Percentiles rank a stretch among this genome's conserved stretches.
Conservation (phyloP, 208 protist genomes). For the Trypanosoma brucei region DNA sequence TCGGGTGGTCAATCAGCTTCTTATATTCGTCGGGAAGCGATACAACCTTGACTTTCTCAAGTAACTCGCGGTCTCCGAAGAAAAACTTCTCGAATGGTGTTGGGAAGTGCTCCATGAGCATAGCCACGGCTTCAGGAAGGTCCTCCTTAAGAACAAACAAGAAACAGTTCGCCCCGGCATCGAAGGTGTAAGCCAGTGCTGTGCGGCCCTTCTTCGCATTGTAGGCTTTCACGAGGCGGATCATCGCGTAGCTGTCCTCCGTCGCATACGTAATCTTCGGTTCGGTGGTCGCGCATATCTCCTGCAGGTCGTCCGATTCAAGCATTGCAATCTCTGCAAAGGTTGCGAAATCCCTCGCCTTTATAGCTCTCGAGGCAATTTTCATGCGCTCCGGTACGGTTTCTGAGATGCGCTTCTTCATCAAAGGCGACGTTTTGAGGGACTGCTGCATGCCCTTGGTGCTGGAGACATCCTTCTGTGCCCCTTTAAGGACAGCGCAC, state of each 20-base stretch:
- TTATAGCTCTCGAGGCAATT: slow-evolving; percentile 90
- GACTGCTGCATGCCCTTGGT: slow-evolving; percentile 97
- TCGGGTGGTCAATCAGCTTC: slow-evolving; percentile 75
- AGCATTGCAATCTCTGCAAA: slow-evolving; percentile 93
- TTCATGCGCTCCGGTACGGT: slow-evolving; percentile 91
- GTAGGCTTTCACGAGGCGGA: slow-evolving; percentile 90
- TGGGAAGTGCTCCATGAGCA: slow-evolving; percentile 90
- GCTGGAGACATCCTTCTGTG: slow-evolving; percentile 94
- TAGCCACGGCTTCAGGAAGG: slow-evolving; percentile 80
- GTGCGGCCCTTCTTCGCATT: slow-evolving; percentile 80
- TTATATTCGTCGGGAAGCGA: slow-evolving; percentile 26
- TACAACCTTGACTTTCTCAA: slow-evolving; percentile 40
- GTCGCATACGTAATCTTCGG: slow-evolving; percentile 99
- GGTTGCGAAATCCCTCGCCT: slow-evolving; percentile 88
- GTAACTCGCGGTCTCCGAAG: slow-evolving; percentile 56
- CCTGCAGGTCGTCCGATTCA: slow-evolving; percentile 98
- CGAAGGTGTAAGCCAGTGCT: slow-evolving; percentile 98
- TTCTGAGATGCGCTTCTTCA: slow-evolving; percentile 76
- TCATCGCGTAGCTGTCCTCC: slow-evolving; percentile 94
- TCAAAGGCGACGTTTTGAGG: slow-evolving; percentile 88
- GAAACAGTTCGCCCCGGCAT: slow-evolving; percentile 99
- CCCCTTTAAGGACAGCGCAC: slow-evolving; percentile 87
- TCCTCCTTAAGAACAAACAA: slow-evolving; percentile 92
- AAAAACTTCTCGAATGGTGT: slow-evolving; percentile 60
- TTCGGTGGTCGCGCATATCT: slow-evolving; percentile 95